Evolutionary conservation across 768 basidiomycete genomes (phyloP), one percentile per base, ranked within the genome.

Genomic region (Pleurotus djamor): DNA sequence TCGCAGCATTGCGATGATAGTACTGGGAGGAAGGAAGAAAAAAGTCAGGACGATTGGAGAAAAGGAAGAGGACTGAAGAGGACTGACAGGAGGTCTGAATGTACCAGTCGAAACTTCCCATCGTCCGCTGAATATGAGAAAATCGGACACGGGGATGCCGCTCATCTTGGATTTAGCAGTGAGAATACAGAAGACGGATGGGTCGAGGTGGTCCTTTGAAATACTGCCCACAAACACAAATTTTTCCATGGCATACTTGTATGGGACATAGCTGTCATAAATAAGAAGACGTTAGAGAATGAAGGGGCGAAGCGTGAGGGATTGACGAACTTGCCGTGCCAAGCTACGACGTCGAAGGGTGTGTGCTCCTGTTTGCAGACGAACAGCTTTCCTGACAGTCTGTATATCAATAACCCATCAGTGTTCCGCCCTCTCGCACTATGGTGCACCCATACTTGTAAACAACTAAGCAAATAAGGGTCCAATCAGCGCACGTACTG

Each of bases 341-440:
- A 88, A 1, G 86, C 86, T 32, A 88, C 87, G 43, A 88, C 86
- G 66, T 89, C 87, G 68, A 88, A 89, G 0, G 87, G 87, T 1
- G 87, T 86, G 68, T 87, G 83, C 47, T 83, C 79, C 61, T 88
- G 85, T 43, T 73, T 70, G 63, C 83, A 84, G 21, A 71, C 68
- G 66, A 83, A 83, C 8, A 84, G 68, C 68, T 83, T 72, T 13
- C 86, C 85, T 56, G 78, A 74, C 33, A 88, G 76, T 71, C 83
- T 86, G 60, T 28, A 28, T 10, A 12, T 8, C 4, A 41, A 17
- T 34, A 47, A 57, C 48, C 52, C 32, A 33, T 38, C 57, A 16
- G n/a, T 54, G 7, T 54, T 4, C 51, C 59, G 6, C 9, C 38
- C 9, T 9, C 38, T 41, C 9, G n/a, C 10, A 47, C 0, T 28